phyloP scores from a whole-genome alignment of 2,329 filamentous ascomycete species.

The Stemphylium beticola region DNA sequence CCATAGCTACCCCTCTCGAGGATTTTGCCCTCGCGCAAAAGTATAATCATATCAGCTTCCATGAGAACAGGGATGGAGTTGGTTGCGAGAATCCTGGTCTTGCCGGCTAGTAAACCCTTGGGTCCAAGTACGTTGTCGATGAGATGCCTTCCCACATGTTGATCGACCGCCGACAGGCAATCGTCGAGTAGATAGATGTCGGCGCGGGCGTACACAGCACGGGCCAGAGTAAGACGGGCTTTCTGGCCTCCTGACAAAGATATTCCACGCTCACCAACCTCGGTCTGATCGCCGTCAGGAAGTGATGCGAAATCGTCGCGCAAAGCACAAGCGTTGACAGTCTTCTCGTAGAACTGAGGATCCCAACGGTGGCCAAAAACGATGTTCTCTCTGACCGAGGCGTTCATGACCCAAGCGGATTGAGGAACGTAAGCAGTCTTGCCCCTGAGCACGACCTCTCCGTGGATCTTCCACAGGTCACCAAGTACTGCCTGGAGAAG shows the following conservation, averaged over 20 bases:
- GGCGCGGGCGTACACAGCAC: conserved; percentile 95
- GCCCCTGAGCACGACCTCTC: conserved; percentile 82
- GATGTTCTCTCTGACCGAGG: conserved; percentile 95
- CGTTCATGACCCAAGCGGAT: conserved; percentile 96
- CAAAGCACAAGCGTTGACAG: conserved; percentile 88
- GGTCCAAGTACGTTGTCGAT: conserved; percentile 92
- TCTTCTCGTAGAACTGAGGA: conserved; percentile 90
- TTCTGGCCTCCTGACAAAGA: conserved; percentile 96
- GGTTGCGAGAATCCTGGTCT: conserved; percentile 91
- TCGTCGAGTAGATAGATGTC: conserved; percentile 96
- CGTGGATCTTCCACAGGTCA: conserved; percentile 87
- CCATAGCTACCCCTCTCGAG: conserved; percentile 88
- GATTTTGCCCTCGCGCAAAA: conserved; percentile 82
- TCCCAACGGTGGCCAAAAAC: conserved; percentile 95
- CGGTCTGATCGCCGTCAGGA: conserved; percentile 93
- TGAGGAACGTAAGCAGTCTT: conserved; percentile 91
- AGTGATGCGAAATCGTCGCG: conserved; percentile 89
- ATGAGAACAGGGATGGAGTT: conserved; percentile 92
- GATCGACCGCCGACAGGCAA: conserved; percentile 94
- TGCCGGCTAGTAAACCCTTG: conserved; percentile 79
- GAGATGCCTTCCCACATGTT: conserved; percentile 92
- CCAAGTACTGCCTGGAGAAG: conserved; percentile 87
- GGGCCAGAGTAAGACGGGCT: conserved; percentile 86
- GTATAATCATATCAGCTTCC: conserved; percentile 85
- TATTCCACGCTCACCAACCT: conserved; percentile 95